Percentiles rank a stretch among this genome's conserved stretches.
Conservation (phyloP, 1,139 yeast genomes). For the Kodamaea fungicola region DNA sequence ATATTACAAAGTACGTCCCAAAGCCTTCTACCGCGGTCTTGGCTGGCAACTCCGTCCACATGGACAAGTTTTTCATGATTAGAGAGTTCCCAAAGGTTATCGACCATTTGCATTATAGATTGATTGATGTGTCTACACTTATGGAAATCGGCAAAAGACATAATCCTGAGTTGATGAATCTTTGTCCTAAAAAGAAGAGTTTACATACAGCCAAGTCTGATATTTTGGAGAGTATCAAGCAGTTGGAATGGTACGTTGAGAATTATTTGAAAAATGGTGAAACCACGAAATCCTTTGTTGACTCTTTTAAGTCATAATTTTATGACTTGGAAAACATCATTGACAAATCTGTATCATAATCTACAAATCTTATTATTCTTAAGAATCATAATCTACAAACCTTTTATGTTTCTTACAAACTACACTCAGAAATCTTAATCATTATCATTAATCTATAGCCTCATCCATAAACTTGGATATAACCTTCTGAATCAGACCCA, state of each 20-base stretch:
- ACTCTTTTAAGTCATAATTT: neutral
- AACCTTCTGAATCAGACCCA: slow-evolving; percentile 22
- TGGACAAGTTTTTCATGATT: slow-evolving; percentile 84
- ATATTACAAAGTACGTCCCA: slow-evolving; percentile 55
- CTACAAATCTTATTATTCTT: too few species aligned
- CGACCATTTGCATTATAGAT: slow-evolving; percentile 74
- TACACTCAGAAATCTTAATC: neutral
- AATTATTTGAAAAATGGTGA: slow-evolving; percentile 47
- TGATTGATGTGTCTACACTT: slow-evolving; percentile 83
- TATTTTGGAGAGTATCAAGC: slow-evolving; percentile 83
- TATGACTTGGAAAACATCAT: too few species aligned
- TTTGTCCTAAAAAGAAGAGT: slow-evolving; percentile 60
- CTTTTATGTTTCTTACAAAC: too few species aligned
- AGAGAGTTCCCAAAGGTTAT: slow-evolving; percentile 76
- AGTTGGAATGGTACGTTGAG: slow-evolving; percentile 72
- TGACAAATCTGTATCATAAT: too few species aligned
- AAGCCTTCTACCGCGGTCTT: slow-evolving; percentile 58
- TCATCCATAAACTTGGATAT: slow-evolving; percentile 23
- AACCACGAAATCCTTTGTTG: slow-evolving; percentile 18
- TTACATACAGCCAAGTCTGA: slow-evolving; percentile 87
- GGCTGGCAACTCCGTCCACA: slow-evolving; percentile 91
- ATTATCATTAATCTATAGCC: slow-evolving; percentile 21
- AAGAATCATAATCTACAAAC: too few species aligned
- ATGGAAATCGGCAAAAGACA: slow-evolving; percentile 79
- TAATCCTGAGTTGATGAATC: slow-evolving; percentile 56